phyloP scores from a whole-genome alignment of 1,284 basidiomycete species.

The Ceraceosorus guamensis region DNA sequence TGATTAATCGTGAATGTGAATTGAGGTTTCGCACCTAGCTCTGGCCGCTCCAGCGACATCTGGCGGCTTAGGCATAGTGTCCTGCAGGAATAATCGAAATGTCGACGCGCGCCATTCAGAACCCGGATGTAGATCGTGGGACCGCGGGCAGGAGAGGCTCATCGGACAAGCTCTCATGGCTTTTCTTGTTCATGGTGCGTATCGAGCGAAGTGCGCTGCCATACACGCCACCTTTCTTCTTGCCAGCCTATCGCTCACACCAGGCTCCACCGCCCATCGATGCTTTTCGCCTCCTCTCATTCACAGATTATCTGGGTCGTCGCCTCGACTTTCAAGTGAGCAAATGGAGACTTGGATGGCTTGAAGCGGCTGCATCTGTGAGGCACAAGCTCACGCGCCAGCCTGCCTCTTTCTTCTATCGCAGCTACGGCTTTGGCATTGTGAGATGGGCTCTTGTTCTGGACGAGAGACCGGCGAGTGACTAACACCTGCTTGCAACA shows the following conservation, averaged over 20 bases:
- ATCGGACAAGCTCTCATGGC: not conserved
- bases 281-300: not conserved
- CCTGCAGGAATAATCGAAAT: too few species aligned
- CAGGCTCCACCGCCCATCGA: not conserved
- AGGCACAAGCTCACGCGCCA: not conserved
- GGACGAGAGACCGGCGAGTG: too few species aligned
- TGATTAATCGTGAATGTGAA: too few species aligned
- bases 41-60: too few species aligned
- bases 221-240: not conserved
- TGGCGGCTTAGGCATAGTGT: too few species aligned
- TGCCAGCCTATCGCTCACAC: not conserved
- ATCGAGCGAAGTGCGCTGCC: not conserved
- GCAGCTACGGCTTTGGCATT: conserved; percentile 33
- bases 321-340: conserved; percentile 29
- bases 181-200: not conserved
- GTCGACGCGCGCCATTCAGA: too few species aligned
- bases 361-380: not conserved
- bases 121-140: too few species aligned
- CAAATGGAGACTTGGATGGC: too few species aligned
- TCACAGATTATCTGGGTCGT: conserved; percentile 29
- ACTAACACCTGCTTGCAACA: not conserved
- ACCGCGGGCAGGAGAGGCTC: too few species aligned
- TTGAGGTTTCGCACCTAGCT: too few species aligned
- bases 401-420: not conserved
- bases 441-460: not conserved